Evolutionary conservation across 257 asterid genomes (phyloP).

Genomic region (Hygrophila difformis): DNA sequence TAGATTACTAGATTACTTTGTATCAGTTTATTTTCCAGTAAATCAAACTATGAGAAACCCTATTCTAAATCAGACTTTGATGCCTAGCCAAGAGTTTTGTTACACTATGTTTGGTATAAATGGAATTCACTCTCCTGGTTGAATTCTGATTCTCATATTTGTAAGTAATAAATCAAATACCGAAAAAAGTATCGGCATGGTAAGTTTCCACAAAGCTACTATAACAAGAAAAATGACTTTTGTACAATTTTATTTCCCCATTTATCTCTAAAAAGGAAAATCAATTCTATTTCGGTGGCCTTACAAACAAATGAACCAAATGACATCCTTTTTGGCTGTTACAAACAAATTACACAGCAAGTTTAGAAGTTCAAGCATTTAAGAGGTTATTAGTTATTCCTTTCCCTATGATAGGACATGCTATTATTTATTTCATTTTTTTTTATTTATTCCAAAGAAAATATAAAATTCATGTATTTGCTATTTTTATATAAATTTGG

Average conservation of each 20-base stretch:
- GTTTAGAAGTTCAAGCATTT: constrained; percentile 6
- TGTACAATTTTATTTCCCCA: background rate
- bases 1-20: too few species aligned
- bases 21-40: too few species aligned
- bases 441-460: too few species aligned
- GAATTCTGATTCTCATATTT: background rate
- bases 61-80: background rate
- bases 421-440: too few species aligned
- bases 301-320: constrained; percentile 1
- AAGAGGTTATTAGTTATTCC: background rate
- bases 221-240: background rate
- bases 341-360: constrained; percentile 4
- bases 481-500: too few species aligned
- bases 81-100: constrained; percentile 1
- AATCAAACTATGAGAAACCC: too few species aligned
- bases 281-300: background rate
- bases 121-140: background rate
- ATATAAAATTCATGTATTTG: too few species aligned
- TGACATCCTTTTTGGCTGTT: background rate
- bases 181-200: constrained; percentile 1
- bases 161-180: background rate
- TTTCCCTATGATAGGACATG: background rate
- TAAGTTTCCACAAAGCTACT: background rate
- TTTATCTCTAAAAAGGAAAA: background rate
- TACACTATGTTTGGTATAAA: background rate